These are phyloP conservation scores for Peniophora sp. DNA, from an alignment of 1,284 basidiomycete genomes.

Conservation along the genomic window DNA sequence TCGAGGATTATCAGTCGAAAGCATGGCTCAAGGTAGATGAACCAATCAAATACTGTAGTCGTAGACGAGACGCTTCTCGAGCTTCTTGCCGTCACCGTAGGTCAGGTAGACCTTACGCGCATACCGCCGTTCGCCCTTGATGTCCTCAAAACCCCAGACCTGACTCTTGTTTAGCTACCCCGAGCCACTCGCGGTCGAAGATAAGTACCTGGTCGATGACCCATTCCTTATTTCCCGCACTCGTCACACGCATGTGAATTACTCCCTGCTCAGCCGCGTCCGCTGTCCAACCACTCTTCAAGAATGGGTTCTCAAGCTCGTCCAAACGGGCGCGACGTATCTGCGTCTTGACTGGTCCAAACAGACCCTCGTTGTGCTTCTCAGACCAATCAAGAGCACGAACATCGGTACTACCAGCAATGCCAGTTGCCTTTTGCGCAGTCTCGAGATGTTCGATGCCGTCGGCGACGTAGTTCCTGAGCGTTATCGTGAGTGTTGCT, in stretches of 20 bases:
- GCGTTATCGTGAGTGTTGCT: slow-evolving; percentile 43
- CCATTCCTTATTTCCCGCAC: slow-evolving; percentile 33
- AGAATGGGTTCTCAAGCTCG: slow-evolving; percentile 25
- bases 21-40: too few relatives aligned
- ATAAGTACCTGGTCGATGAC: slow-evolving; percentile 26
- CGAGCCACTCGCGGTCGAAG: background rate
- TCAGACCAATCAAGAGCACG: slow-evolving; percentile 45
- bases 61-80: slow-evolving; percentile 54
- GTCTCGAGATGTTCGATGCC: slow-evolving; percentile 57
- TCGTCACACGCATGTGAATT: slow-evolving; percentile 24
- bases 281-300: slow-evolving; percentile 27
- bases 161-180: slow-evolving; percentile 17
- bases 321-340: slow-evolving; percentile 26
- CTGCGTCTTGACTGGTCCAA: slow-evolving; percentile 47
- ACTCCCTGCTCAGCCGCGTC: slow-evolving; percentile 18
- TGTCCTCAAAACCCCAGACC: slow-evolving; percentile 66
- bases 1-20: too few relatives aligned
- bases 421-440: slow-evolving; percentile 50
- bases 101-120: slow-evolving; percentile 56
- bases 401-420: slow-evolving; percentile 45
- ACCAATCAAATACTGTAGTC: slow-evolving; percentile 41
- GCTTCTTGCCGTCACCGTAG: slow-evolving; percentile 51
- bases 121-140: slow-evolving; percentile 55
- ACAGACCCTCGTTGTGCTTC: slow-evolving; percentile 42
- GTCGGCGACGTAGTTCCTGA: slow-evolving; percentile 56